Base-by-base conservation (phyloP, 805 yeast species). In the Lachancea sp. region DNA sequence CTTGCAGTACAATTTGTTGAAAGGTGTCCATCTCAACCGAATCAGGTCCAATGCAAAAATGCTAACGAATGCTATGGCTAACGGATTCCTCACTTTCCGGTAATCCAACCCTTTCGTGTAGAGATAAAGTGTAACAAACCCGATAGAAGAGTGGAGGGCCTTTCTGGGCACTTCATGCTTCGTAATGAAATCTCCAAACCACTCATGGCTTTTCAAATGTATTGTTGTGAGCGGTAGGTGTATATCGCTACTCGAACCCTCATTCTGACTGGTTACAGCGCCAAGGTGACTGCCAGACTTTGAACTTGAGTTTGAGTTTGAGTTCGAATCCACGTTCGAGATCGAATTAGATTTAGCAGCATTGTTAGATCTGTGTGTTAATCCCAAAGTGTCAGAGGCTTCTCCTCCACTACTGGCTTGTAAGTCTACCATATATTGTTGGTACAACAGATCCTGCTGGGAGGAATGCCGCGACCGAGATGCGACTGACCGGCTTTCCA, bases 101-200 rank as follows among this genome's bases (percentile, higher is more conserved):
- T 75, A 75, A 48, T 76, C 73, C 10, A 73, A 68, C 9, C 90
- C 89, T 35, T 65, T 59, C 0, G 84, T 73, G 62, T 89, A 91
- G 29, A 87, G 67, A 55, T 75, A 82, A 33, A 93, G 65, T 1
- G 97, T 82, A 36, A 90, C 54, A 51, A 89, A 75, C 0, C 97
- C 99, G 40, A 90, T 88, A 1, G 93, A 83, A 8, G 91, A 85
- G 63, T 93, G 99, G 48, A 93, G 78, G 2, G 77, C 67, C 63
- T 93, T 93, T 57, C 99, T 77, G 3, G 95, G 95, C 15, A 93
- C 70, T 65, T 93, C 99, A 59, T 93, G 89, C 57, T 84, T 84
- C 31, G 82, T 77, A 41, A 83, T 66, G 56, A 82, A 81, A 36
- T 67, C 71, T 13, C 73, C 72, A 56, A 74, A 73, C 53, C 70